Evolutionary conservation across 2,329 filamentous ascomycete species (phyloP).

Genomic region (Myriosclerotinia scirpicola): DNA sequence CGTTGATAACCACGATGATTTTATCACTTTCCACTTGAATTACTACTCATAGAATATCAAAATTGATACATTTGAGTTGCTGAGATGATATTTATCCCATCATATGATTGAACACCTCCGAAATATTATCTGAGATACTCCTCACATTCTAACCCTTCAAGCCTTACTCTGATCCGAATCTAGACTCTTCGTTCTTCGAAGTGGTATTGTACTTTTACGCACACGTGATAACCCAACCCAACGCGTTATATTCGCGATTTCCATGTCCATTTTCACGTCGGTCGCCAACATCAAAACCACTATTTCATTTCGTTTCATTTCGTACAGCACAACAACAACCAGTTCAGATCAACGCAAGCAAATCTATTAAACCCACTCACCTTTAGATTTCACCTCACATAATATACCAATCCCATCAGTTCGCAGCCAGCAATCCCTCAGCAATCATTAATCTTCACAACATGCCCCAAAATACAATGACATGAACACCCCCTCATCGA

Average conservation of each 20-base stretch:
- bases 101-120: background rate
- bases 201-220: background rate
- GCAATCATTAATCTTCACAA: background rate
- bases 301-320: background rate
- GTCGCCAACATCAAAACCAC: background rate
- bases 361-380: background rate
- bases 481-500: slow-evolving; percentile 47
- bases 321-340: background rate
- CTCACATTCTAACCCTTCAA: background rate
- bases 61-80: background rate
- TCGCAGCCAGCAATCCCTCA: background rate
- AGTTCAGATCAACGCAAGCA: background rate
- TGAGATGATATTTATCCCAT: background rate
- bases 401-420: background rate
- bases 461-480: slow-evolving; percentile 43
- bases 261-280: background rate
- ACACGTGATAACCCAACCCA: background rate
- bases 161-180: background rate
- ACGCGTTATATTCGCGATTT: slow-evolving; percentile 19
- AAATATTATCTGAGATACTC: background rate
- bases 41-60: background rate
- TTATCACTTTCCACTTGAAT: background rate
- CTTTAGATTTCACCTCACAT: background rate
- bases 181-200: background rate
- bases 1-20: background rate